These are phyloP conservation scores for Cokeromyces recurvatus DNA, from an alignment of 371 early-diverging fungal genomes.

Conservation along the genomic window DNA sequence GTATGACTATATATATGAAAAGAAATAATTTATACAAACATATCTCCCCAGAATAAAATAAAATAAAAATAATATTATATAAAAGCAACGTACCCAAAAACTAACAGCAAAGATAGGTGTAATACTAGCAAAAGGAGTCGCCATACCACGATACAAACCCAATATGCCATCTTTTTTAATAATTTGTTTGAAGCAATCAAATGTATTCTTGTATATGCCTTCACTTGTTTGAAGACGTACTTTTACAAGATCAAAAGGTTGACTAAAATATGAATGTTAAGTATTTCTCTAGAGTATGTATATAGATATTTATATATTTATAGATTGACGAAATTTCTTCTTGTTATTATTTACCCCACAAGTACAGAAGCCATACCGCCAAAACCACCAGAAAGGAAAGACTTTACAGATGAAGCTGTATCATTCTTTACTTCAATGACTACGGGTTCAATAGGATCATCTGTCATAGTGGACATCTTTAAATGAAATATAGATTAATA, in stretches of 20 bases:
- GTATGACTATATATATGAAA: conserved; percentile 55
- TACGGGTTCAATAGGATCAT: conserved; percentile 5
- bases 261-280: conserved; percentile 25
- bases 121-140: conserved; percentile 87
- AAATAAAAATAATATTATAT: too few relatives aligned
- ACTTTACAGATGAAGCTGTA: conserved; percentile 65
- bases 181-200: conserved; percentile 88
- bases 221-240: conserved; percentile 92
- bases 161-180: conserved; percentile 83
- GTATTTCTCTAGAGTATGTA: not conserved
- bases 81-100: conserved; percentile 85
- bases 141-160: conserved; percentile 94
- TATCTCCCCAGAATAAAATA: too few relatives aligned
- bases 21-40: not conserved
- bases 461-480: too few relatives aligned
- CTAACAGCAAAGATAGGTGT: conserved; percentile 94
- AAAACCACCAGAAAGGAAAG: conserved; percentile 93
- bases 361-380: conserved; percentile 81
- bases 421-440: conserved; percentile 12
- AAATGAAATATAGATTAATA: too few relatives aligned
- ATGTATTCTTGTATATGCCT: conserved; percentile 77
- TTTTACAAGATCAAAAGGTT: conserved; percentile 87
- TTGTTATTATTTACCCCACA: conserved; percentile 45
- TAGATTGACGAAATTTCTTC: not conserved
- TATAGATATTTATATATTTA: not conserved